Percentiles rank a stretch among this genome's conserved stretches.
These are phyloP conservation scores for Osmanthus fragrans DNA, from an alignment of 257 asterid genomes.

Conservation along the genomic window DNA sequence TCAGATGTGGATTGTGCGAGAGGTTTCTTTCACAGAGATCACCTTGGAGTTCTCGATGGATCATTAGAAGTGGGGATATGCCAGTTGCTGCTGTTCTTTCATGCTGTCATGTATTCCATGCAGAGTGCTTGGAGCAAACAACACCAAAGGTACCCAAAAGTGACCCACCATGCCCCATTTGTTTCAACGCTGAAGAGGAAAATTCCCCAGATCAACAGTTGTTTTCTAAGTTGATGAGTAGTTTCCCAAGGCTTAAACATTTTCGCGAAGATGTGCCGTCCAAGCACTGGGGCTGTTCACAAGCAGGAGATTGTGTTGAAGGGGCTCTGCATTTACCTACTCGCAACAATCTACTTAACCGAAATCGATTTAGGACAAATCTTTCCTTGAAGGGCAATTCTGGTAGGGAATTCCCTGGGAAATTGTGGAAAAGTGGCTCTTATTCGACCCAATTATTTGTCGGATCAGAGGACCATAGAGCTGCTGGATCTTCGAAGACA, in stretches of 20 bases:
- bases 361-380: conserved; percentile 59
- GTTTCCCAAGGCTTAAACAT: conserved; percentile 63
- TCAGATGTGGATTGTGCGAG: conserved; percentile 81
- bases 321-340: conserved; percentile 74
- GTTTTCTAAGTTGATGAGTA: conserved; percentile 52
- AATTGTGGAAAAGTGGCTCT: conserved; percentile 54
- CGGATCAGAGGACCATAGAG: conserved; percentile 58
- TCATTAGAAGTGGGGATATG: conserved; percentile 83
- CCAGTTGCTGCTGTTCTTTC: conserved; percentile 91
- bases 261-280: conserved; percentile 72
- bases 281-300: conserved; percentile 75
- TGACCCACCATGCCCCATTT: conserved; percentile 92
- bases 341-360: conserved; percentile 53
- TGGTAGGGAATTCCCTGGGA: conserved; percentile 66
- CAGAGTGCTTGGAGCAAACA: conserved; percentile 91
- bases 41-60: conserved; percentile 89
- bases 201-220: conserved; percentile 56
- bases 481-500: conserved; percentile 55
- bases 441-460: conserved; percentile 55
- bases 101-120: conserved; percentile 90
- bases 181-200: conserved; percentile 63
- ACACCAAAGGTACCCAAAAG: conserved; percentile 73
- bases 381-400: conserved; percentile 56
- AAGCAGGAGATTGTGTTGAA: conserved; percentile 88
- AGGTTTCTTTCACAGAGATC: conserved; percentile 86